These are phyloP conservation scores for Neurospora sublineolata DNA, from an alignment of 495 filamentous ascomycete genomes.

Conservation along the genomic window DNA sequence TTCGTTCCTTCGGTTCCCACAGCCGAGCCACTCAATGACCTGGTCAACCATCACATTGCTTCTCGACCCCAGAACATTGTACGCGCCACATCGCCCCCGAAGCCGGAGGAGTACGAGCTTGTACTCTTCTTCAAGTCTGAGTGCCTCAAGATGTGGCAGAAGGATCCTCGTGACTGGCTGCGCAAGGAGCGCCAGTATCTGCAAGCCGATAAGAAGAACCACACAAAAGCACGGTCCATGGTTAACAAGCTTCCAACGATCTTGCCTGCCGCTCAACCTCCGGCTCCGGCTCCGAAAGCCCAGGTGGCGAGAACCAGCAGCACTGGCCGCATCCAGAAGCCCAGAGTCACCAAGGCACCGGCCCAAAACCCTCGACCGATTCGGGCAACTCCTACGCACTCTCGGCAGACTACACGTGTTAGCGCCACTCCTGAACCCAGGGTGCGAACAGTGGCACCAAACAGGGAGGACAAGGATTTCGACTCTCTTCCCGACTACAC, in stretches of 20 bases:
- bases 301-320: conserved; percentile 34
- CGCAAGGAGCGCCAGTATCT: conserved; percentile 51
- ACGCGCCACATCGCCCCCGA: conserved; percentile 49
- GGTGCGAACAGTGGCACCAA: conserved; percentile 33
- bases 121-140: conserved; percentile 56
- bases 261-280: conserved; percentile 31
- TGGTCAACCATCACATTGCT: conserved; percentile 57
- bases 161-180: conserved; percentile 49
- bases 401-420: conserved; percentile 28
- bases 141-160: conserved; percentile 45
- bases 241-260: conserved; percentile 22
- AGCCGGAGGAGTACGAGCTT: conserved; percentile 56
- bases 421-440: conserved; percentile 35
- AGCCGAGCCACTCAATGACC: conserved; percentile 21
- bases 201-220: conserved; percentile 34
- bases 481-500: conserved; percentile 63
- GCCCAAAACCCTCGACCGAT: conserved; percentile 19
- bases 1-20: conserved; percentile 38
- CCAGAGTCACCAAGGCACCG: conserved; percentile 9
- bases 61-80: conserved; percentile 47
- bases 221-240: conserved; percentile 16
- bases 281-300: conserved; percentile 13
- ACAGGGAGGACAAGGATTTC: conserved; percentile 81
- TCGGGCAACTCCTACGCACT: conserved; percentile 14
- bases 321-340: conserved; percentile 34